Conservation (phyloP, 2,329 filamentous ascomycete species). For the Ophiostoma ips region DNA sequence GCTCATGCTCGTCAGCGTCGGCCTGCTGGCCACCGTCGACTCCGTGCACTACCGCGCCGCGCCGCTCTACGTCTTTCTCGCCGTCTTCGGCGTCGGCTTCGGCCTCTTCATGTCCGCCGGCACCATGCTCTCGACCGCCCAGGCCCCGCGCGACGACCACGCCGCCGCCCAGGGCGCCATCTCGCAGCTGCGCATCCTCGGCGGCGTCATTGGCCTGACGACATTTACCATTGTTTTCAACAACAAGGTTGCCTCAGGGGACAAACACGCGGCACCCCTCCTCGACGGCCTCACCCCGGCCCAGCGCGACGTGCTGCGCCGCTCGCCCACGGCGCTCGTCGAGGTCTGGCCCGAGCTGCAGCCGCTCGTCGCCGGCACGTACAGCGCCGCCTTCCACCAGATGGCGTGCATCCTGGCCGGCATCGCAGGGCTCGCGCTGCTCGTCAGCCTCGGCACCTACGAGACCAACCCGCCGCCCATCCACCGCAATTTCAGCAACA, state of each 20-base stretch:
- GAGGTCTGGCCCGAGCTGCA: conserved; percentile 13
- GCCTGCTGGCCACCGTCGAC: conserved; percentile 33
- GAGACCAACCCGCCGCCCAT: conserved; percentile 14
- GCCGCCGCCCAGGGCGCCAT: conserved; percentile 46
- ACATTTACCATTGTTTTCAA: conserved; percentile 47
- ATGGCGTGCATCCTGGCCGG: conserved; percentile 12
- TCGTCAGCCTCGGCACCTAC: conserved; percentile 13
- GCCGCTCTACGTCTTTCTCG: conserved; percentile 39
- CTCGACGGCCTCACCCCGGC: conserved; percentile 4
- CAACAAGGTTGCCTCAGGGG: conserved; percentile 21
- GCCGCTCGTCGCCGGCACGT: conserved; percentile 9
- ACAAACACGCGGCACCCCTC: too few relatives aligned
- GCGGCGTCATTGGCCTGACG: conserved; percentile 44
- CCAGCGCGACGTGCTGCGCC: conserved; percentile 13
- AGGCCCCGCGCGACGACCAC: conserved; percentile 33
- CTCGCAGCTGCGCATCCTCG: conserved; percentile 45
- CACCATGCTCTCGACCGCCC: conserved; percentile 43
- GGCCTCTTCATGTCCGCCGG: conserved; percentile 43
- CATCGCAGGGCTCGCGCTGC: conserved; percentile 9
- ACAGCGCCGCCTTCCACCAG: conserved; percentile 12
- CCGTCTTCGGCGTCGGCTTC: conserved; percentile 44
- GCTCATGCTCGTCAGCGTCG: conserved; percentile 38
- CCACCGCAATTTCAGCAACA: conserved; percentile 11
- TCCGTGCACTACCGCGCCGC: conserved; percentile 19
- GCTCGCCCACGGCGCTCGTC: conserved; percentile 14